A percentile compares a stretch with the other conserved stretches of the same genome.
Evolutionary conservation across 225 moss, liverwort and hornwort species (phyloP).

Genomic region (Pleurozium schreberi): DNA sequence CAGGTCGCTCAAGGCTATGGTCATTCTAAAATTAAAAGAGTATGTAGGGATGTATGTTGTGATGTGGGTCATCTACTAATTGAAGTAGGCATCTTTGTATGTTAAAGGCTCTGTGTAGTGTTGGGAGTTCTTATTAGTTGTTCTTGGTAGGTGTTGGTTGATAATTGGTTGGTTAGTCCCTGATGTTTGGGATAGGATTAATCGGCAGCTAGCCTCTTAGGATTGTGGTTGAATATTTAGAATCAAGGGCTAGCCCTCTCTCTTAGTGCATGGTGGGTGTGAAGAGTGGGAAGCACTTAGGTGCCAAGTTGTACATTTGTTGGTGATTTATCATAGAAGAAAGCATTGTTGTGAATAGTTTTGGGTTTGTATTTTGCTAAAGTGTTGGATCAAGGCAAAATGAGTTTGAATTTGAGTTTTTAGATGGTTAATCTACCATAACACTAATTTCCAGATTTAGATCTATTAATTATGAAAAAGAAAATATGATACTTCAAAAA

Average conservation of each 20-base stretch:
- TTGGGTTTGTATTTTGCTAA: neutral
- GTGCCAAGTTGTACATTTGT: neutral
- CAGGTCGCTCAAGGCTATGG: neutral
- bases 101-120: neutral
- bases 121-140: neutral
- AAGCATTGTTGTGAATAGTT: neutral
- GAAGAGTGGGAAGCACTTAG: neutral
- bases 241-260: accelerated
- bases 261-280: neutral
- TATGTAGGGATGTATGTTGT: accelerated
- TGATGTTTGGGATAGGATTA: neutral
- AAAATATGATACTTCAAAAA: neutral
- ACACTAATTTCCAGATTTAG: neutral
- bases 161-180: neutral
- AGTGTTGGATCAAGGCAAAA: neutral
- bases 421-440: neutral
- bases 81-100: neutral
- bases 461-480: neutral
- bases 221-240: neutral
- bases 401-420: neutral
- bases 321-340: neutral
- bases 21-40: neutral
- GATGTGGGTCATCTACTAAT: too few relatives aligned
- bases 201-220: accelerated
- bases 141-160: neutral